Percentiles rank a stretch among this genome's conserved stretches.
phyloP scores from a whole-genome alignment of 805 yeast genomes.

The Saturnispora silvae region DNA sequence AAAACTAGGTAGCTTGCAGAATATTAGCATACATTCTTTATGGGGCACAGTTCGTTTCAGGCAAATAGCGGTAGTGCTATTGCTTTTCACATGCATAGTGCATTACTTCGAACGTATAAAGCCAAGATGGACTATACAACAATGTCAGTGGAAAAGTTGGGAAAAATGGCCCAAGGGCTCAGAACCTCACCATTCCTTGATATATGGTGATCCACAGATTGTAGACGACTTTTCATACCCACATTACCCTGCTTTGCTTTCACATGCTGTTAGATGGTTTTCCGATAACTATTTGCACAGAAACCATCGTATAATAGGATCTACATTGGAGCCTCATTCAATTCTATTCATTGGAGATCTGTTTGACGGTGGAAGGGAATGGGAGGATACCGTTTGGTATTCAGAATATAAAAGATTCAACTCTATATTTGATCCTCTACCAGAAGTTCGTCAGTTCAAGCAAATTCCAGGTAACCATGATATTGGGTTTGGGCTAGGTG shows the following conservation, averaged over 20 bases:
- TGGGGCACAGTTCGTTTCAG: slow-evolving; percentile 9
- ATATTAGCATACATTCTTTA: background rate
- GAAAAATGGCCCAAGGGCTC: slow-evolving; percentile 38
- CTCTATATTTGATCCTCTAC: slow-evolving; percentile 39
- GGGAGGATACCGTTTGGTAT: slow-evolving; percentile 47
- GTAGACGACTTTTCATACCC: slow-evolving; percentile 87
- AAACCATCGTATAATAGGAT: slow-evolving; percentile 44
- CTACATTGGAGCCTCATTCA: slow-evolving; percentile 67
- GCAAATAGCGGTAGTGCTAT: slow-evolving; percentile 20
- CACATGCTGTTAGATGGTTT: slow-evolving; percentile 43
- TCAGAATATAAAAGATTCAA: slow-evolving; percentile 62
- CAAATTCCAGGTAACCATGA: slow-evolving; percentile 92
- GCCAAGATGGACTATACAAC: slow-evolving; percentile 33
- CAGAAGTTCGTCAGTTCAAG: slow-evolving; percentile 26
- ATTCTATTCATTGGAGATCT: slow-evolving; percentile 81
- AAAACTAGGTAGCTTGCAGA: too few relatives aligned
- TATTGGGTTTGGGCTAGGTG: slow-evolving; percentile 79
- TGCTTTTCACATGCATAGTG: slow-evolving; percentile 35
- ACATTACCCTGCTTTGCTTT: slow-evolving; percentile 38
- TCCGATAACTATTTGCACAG: slow-evolving; percentile 74
- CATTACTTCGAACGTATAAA: slow-evolving; percentile 45
- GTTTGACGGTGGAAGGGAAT: slow-evolving; percentile 94
- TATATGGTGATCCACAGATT: slow-evolving; percentile 91
- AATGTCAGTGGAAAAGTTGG: slow-evolving; percentile 61
- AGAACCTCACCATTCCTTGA: slow-evolving; percentile 19